Base-by-base conservation (phyloP, 208 protist genomes). In the Angomonas ambiguus region DNA sequence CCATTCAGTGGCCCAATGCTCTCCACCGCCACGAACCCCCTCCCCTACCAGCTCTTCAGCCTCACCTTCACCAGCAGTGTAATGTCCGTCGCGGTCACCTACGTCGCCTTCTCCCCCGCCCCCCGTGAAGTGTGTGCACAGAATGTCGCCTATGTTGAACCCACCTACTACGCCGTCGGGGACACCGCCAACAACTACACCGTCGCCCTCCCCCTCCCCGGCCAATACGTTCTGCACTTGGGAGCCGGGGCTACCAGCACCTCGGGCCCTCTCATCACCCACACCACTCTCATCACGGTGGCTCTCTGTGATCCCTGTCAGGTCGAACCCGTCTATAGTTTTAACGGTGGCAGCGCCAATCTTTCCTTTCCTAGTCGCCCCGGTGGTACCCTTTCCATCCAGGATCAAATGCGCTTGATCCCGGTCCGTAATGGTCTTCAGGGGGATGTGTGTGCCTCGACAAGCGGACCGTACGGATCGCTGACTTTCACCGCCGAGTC, bases 241-340 rank as follows among this genome's bases (percentile, higher is more conserved):
- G 75, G 83, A n/a, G 78, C 71, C 2, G 42, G 70, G 27, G 49
- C 64, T 32, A 48, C 62, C 42, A 73, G 65, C 8, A 24, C 25
- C n/a, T 68, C 76, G 35, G 55, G 55, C 1, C 76, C 80, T 24
- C 78, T 77, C 72, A 88, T 94, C 45, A 86, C 76, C 31, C 80
- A 93, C 66, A 30, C 22, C 51, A 79, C 72, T 8, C 49, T 60
- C 51, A 67, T 96, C 11, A 76, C 75, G 25, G 67, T 96, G 16
- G 77, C 67, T 18, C 6, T 64, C 25, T 96, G 91, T 75, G 85
- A 96, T 49, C 91, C 91, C 20, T 96, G 91, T 73, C 51, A 41
- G 20, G 80, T 93, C 62, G 62, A 58, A 11, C 91, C 91, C 8
- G 61, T 65, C 41, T 91, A 91, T 77, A 73, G 71, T 2, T 84